These are phyloP conservation scores for Arabidopsis hybrid DNA, from an alignment of 441 rosid genomes.

Conservation along the genomic window DNA sequence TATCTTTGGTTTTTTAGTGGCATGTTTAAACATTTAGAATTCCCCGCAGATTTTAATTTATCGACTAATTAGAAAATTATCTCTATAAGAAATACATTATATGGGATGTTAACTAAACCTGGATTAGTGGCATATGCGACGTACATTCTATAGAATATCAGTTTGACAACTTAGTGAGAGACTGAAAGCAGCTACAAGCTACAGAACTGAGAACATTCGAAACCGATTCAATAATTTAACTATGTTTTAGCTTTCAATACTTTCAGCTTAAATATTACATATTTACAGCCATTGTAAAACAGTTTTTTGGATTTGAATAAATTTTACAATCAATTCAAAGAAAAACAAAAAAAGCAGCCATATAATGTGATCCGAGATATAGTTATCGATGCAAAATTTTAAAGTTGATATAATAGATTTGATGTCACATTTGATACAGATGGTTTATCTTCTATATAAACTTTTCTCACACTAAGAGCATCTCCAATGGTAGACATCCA, in stretches of 20 bases:
- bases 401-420: neutral
- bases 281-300: too few relatives aligned
- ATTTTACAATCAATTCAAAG: too few relatives aligned
- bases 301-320: too few relatives aligned
- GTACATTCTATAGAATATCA: constrained; percentile 14
- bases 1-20: neutral
- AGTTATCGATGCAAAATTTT: neutral
- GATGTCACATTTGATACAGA: neutral
- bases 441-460: neutral
- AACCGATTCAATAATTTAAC: too few relatives aligned
- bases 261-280: too few relatives aligned
- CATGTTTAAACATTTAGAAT: neutral
- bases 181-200: neutral
- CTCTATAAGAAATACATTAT: neutral
- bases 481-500: too few relatives aligned
- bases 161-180: constrained; percentile 7
- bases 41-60: neutral
- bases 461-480: neutral
- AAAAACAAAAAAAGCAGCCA: neutral
- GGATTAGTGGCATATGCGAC: constrained; percentile 26
- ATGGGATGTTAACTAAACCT: neutral
- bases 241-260: too few relatives aligned
- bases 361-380: neutral
- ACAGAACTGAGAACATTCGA: too few relatives aligned
- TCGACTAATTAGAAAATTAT: neutral